phyloP scores from a whole-genome alignment of 1,284 basidiomycete genomes.

The Ganoderma resinaceum region DNA sequence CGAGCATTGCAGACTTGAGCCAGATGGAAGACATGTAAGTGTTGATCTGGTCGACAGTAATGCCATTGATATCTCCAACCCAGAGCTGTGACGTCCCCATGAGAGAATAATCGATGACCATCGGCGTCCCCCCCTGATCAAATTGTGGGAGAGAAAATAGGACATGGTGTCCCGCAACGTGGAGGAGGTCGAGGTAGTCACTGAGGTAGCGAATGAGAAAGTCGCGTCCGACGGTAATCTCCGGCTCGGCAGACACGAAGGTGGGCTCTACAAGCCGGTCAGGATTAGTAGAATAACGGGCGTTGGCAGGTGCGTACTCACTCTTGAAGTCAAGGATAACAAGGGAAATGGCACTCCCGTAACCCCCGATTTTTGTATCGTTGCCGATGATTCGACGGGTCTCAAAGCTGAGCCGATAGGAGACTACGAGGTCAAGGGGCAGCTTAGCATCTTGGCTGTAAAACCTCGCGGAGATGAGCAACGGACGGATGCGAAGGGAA shows the following conservation, averaged over 20 bases:
- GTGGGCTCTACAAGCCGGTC: conserved; percentile 11
- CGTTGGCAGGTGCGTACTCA: not conserved
- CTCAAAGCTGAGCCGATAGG: conserved; percentile 35
- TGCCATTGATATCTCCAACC: conserved; percentile 31
- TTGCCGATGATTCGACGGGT: conserved; percentile 27
- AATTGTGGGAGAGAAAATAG: conserved; percentile 42
- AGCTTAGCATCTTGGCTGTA: conserved; percentile 15
- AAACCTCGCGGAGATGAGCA: not conserved
- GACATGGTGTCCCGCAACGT: conserved; percentile 39
- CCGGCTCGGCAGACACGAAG: conserved; percentile 15
- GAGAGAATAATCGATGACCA: conserved; percentile 38
- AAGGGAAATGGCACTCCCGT: conserved; percentile 24
- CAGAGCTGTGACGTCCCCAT: conserved; percentile 8
- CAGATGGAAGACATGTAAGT: conserved; percentile 39
- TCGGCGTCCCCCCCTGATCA: conserved; percentile 31
- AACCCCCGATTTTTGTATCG: conserved; percentile 33
- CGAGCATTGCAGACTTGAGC: conserved; percentile 41
- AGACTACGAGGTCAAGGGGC: conserved; percentile 18
- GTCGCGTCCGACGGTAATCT: conserved; percentile 20
- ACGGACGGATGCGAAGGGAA: not conserved
- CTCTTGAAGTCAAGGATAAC: conserved; percentile 30
- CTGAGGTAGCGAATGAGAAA: conserved; percentile 29
- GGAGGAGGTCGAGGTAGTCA: conserved; percentile 37
- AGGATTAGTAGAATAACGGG: conserved; percentile 3
- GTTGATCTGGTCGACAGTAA: conserved; percentile 41